Evolutionary conservation across 352 stramenopile genomes (phyloP), one percentile per base, ranked within the genome.

Genomic region (Phytophthora podocarpi): DNA sequence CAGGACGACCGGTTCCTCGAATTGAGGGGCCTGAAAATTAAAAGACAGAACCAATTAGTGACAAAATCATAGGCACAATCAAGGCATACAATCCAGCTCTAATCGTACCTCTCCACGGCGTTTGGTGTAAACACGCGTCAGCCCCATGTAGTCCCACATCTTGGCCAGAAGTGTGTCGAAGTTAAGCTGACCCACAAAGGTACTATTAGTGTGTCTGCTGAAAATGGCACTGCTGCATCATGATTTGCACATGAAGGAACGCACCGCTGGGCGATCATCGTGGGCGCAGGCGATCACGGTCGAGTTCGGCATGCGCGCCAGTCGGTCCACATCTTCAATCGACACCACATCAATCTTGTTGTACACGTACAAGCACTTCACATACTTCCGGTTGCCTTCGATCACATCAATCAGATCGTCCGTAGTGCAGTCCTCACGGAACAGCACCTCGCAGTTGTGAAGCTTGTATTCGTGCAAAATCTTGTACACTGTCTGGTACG

Each of bases 291-390:
- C 97, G 55, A 98, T 98, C 8, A 99, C 97, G 31, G 98, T 95
- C 30, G 95, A 98, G 80, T 99, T 89, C 11, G 96, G 94, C 73
- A 98, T 87, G 21, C 96, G 86, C 4, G 97, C 97, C 36, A 99
- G 81, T 28, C 94, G 87, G 69, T 99, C 97, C 16, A 99, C 93
- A 72, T 99, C 97, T 82, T 99, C 98, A 52, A 99, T 99, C 7
- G 93, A 98, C 51, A 99, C 90, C 13, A 97, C 98, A 78, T 99
- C 98, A 70, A 99, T 98, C 82, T 99, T 99, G 84, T 99, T 99
- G 91, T 99, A 99, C 59, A 99, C 93, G 75, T 99, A 99, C 41
- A 99, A 71, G 65, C 88, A 98, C 85, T 98, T 98, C 59, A 99
- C 98, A 83, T 99, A 99, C 70, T 98, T 98, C 48, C 95, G 90